A percentile compares a stretch with the other conserved stretches of the same genome.
These are phyloP conservation scores for Psidium guajava DNA, from an alignment of 345 rosid species.

Conservation along the genomic window DNA sequence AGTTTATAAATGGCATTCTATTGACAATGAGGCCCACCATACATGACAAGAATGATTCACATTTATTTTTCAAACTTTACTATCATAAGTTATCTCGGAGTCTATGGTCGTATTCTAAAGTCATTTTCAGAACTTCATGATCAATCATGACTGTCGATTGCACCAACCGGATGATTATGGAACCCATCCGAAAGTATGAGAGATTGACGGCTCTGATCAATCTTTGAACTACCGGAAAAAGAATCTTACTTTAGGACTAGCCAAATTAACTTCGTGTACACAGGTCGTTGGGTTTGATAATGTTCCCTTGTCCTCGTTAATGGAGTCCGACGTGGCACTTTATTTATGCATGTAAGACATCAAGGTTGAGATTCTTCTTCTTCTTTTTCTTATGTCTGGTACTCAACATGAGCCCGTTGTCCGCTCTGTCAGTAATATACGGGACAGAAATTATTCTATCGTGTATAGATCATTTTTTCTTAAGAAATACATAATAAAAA, in stretches of 20 bases:
- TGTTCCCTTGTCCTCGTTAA: neutral
- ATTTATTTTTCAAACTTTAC: neutral
- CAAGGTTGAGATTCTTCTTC: neutral
- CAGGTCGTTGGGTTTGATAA: neutral
- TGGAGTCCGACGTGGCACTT: neutral
- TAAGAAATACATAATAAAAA: neutral
- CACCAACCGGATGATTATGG: neutral
- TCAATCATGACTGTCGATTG: neutral
- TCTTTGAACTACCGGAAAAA: neutral
- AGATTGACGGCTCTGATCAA: neutral
- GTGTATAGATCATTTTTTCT: neutral
- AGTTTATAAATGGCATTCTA: neutral
- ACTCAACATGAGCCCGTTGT: neutral
- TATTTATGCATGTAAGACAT: neutral
- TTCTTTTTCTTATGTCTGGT: neutral
- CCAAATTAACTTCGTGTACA: neutral
- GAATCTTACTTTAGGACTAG: neutral
- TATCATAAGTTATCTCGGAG: neutral
- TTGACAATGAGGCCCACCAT: neutral
- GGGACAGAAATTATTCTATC: neutral
- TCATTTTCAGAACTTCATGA: neutral
- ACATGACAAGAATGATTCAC: neutral
- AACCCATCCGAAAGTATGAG: neutral
- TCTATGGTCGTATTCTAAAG: neutral
- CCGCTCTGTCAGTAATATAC: neutral